Evolutionary conservation across 805 yeast genomes (phyloP).

Genomic region (Debaryomyces castellii): DNA sequence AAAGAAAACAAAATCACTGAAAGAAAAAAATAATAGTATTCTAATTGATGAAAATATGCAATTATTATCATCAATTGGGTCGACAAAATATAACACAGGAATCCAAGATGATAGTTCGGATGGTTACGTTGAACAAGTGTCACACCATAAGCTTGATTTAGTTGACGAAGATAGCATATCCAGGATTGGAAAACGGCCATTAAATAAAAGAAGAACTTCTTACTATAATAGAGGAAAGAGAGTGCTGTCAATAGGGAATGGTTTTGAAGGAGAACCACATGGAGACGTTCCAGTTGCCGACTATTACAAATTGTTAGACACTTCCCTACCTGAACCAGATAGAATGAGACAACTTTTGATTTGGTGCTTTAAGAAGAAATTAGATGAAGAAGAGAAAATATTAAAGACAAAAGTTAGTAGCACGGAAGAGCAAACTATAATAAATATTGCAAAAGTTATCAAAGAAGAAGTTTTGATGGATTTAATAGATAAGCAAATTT

Average conservation of each 20-base stretch:
- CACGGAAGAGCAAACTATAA: constrained; percentile 41
- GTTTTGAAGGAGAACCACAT: constrained; percentile 67
- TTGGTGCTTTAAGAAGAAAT: constrained; percentile 62
- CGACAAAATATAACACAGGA: constrained; percentile 1
- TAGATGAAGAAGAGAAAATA: constrained; percentile 28
- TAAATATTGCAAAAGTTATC: constrained; percentile 59
- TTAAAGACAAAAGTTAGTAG: constrained; percentile 15
- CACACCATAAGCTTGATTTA: constrained; percentile 25
- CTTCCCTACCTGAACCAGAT: constrained; percentile 67
- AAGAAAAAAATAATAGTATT: constrained; percentile 2
- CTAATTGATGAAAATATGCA: constrained; percentile 6
- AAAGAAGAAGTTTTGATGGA: constrained; percentile 62
- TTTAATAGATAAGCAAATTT: constrained; percentile 55
- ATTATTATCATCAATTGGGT: constrained; percentile 8
- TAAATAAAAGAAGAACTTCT: constrained; percentile 47
- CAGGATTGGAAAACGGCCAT: not conserved
- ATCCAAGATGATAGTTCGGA: constrained; percentile 11
- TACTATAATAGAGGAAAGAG: constrained; percentile 65
- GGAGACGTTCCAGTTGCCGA: constrained; percentile 53
- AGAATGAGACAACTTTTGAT: constrained; percentile 65
- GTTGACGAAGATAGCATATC: constrained; percentile 8
- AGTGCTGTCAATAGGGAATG: constrained; percentile 73
- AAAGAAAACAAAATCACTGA: not conserved
- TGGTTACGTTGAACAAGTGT: constrained; percentile 29
- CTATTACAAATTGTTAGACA: constrained; percentile 62